A percentile compares a stretch with the other conserved stretches of the same genome.
phyloP scores from a whole-genome alignment of 805 yeast species.

The Ogataea methylovora region DNA sequence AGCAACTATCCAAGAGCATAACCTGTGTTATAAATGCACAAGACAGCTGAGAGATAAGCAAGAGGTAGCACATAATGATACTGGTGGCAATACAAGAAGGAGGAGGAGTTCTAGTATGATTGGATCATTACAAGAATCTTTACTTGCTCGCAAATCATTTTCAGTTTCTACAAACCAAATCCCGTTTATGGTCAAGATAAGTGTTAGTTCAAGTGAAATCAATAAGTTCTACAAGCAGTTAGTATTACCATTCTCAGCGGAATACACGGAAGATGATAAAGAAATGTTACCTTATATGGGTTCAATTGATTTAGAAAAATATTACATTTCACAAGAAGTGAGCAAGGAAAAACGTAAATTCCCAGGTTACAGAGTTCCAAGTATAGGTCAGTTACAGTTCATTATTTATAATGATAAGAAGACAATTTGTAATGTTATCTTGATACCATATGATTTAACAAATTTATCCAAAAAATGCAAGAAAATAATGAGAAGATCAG shows the following conservation, averaged over 20 bases:
- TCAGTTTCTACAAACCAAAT: slow-evolving; percentile 9
- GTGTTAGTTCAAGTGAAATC: slow-evolving; percentile 8
- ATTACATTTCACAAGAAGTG: slow-evolving; percentile 15
- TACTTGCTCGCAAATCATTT: slow-evolving; percentile 12
- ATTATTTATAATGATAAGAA: slow-evolving; percentile 23
- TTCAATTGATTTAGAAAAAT: slow-evolving; percentile 19
- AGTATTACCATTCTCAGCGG: slow-evolving; percentile 17
- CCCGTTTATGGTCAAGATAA: slow-evolving; percentile 21
- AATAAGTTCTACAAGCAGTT: slow-evolving; percentile 6
- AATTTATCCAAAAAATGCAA: slow-evolving; percentile 17
- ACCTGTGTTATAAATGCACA: not conserved
- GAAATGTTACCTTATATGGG: slow-evolving; percentile 24
- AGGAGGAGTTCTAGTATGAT: slow-evolving; percentile 2
- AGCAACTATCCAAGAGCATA: no score
- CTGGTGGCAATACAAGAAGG: not conserved
- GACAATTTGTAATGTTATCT: slow-evolving; percentile 15
- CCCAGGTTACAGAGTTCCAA: slow-evolving; percentile 22
- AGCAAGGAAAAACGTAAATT: slow-evolving; percentile 13
- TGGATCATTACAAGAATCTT: slow-evolving; percentile 15
- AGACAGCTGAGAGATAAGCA: not conserved
- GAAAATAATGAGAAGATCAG: slow-evolving; percentile 18
- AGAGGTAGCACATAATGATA: not conserved
- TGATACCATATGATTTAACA: slow-evolving; percentile 20
- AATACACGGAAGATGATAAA: slow-evolving; percentile 8
- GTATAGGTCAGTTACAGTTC: slow-evolving; percentile 21